Conservation (phyloP, 768 basidiomycete genomes). For the Tricholoma matsutake region DNA sequence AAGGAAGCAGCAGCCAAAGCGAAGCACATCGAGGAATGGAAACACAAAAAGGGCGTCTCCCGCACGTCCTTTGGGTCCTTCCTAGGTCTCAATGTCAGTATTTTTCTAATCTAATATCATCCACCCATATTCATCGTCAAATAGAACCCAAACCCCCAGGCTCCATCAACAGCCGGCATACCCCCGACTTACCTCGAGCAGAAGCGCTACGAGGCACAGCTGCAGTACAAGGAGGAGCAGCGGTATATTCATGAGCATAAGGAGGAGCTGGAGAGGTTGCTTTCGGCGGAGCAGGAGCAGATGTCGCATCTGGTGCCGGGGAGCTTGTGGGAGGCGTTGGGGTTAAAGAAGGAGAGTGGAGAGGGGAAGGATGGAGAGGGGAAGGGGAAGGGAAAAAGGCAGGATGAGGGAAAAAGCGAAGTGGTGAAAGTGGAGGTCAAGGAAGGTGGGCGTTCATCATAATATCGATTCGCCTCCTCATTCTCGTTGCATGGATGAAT, state of each 20-base stretch:
- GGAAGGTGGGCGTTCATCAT: neutral
- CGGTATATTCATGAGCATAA: constrained; percentile 45
- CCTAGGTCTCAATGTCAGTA: constrained; percentile 35
- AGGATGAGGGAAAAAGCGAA: neutral
- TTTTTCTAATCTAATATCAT: constrained; percentile 10
- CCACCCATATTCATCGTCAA: neutral
- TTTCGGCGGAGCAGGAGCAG: constrained; percentile 39
- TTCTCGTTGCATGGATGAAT: neutral
- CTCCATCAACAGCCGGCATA: constrained; percentile 24
- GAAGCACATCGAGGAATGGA: constrained; percentile 80
- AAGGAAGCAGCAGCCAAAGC: constrained; percentile 82
- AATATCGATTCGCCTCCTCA: neutral
- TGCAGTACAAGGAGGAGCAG: constrained; percentile 47
- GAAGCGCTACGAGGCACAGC: constrained; percentile 50
- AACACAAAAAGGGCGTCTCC: constrained; percentile 39
- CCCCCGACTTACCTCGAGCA: constrained; percentile 53
- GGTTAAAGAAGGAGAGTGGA: constrained; percentile 7
- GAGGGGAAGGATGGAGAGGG: neutral
- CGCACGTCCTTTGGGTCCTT: constrained; percentile 35
- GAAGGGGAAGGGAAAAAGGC: neutral
- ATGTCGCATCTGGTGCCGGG: constrained; percentile 43
- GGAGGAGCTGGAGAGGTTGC: constrained; percentile 41
- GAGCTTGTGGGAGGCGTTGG: constrained; percentile 48
- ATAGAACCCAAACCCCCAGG: constrained; percentile 10
- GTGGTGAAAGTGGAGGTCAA: neutral